Conservation (phyloP, 2,329 filamentous ascomycete genomes). For the Delphinella strobiligena region DNA sequence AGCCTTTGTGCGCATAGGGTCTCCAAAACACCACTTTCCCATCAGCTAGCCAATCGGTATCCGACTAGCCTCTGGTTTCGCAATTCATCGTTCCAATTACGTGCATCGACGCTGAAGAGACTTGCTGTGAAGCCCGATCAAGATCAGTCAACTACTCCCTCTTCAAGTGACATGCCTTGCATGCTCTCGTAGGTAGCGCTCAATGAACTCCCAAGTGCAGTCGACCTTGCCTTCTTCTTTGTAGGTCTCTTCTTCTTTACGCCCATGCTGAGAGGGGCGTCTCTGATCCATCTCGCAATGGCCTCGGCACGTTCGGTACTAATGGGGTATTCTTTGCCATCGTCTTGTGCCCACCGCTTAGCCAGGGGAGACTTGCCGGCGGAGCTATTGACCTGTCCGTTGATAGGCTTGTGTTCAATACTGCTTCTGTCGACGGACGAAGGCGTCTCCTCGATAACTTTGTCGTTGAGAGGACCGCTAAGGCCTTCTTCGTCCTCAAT, state of each 20-base stretch:
- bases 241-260: slow-evolving; percentile 21
- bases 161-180: not conserved
- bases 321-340: slow-evolving; percentile 59
- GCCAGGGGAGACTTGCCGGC: slow-evolving; percentile 8
- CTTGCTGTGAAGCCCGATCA: not conserved
- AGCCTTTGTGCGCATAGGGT: no score
- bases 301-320: slow-evolving; percentile 57
- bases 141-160: not conserved
- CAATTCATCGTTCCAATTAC: no score
- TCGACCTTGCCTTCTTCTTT: slow-evolving; percentile 8
- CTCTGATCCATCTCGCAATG: slow-evolving; percentile 56
- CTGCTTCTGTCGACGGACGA: not conserved
- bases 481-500: slow-evolving; percentile 43
- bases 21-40: no score
- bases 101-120: not conserved
- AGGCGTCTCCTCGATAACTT: slow-evolving; percentile 1
- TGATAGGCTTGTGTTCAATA: not conserved
- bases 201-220: not conserved
- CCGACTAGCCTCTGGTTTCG: no score
- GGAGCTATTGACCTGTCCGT: slow-evolving; percentile 9
- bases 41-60: no score
- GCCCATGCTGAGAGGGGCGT: slow-evolving; percentile 30
- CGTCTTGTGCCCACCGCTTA: slow-evolving; percentile 52
- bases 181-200: not conserved
- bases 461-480: slow-evolving; percentile 21